phyloP scores from a whole-genome alignment of 2,329 filamentous ascomycete species.

The Verticillium nonalfalfae region DNA sequence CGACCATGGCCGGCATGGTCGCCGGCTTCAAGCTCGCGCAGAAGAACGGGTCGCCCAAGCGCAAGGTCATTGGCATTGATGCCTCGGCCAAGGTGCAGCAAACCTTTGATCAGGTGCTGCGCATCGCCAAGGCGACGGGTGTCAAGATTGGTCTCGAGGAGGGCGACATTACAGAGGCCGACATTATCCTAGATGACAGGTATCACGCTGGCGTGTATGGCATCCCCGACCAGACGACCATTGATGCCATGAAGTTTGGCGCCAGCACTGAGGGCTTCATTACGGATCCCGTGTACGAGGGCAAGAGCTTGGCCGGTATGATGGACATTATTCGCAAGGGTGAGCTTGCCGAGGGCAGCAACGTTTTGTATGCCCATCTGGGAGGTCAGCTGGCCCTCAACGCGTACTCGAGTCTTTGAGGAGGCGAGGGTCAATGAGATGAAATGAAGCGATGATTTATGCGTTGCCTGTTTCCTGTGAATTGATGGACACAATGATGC shows the following conservation, averaged over 20 bases:
- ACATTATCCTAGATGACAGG: constrained; percentile 55
- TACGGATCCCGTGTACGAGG: constrained; percentile 71
- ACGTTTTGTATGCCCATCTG: constrained; percentile 65
- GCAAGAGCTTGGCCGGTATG: constrained; percentile 68
- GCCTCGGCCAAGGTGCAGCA: constrained; percentile 42
- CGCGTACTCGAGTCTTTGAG: constrained; percentile 45
- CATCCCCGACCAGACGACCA: constrained; percentile 57
- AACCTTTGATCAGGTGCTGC: constrained; percentile 58
- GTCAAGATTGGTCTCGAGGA: constrained; percentile 54
- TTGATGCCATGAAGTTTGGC: constrained; percentile 62
- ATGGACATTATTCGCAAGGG: constrained; percentile 59
- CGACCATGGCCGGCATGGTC: constrained; percentile 65
- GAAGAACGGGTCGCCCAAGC: constrained; percentile 28
- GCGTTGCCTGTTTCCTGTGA: neutral
- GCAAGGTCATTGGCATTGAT: constrained; percentile 30
- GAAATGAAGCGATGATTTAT: neutral
- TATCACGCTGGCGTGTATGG: constrained; percentile 66
- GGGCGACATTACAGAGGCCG: constrained; percentile 53
- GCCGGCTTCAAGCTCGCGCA: constrained; percentile 64
- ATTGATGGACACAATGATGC: neutral
- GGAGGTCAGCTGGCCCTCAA: constrained; percentile 66
- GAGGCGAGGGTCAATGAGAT: neutral
- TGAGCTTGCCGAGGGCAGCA: constrained; percentile 52
- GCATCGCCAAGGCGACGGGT: constrained; percentile 60
- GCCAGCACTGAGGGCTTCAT: constrained; percentile 66